Conservation (phyloP, 192 early-diverging fungal genomes). For the Podila verticillata region DNA sequence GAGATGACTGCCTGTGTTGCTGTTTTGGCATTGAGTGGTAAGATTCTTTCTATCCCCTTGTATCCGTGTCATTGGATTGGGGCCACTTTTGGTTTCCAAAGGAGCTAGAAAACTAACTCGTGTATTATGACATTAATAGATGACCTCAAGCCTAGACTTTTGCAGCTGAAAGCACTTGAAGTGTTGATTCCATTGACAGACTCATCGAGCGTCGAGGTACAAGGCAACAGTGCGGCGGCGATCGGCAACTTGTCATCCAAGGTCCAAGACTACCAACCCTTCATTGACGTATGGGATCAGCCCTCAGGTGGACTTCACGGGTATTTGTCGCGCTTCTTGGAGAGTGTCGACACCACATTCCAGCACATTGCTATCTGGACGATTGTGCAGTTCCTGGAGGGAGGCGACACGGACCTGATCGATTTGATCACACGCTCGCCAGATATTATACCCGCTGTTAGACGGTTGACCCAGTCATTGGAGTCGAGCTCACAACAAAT, state of each 20-base stretch:
- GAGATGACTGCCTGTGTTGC: constrained; percentile 90
- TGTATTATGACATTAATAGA: constrained; percentile 43
- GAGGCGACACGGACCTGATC: constrained; percentile 31
- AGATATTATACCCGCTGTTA: constrained; percentile 49
- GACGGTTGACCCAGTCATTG: constrained; percentile 27
- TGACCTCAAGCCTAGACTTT: constrained; percentile 72
- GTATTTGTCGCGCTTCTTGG: constrained; percentile 75
- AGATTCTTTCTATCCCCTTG: neutral
- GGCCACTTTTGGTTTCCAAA: neutral
- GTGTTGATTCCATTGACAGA: constrained; percentile 75
- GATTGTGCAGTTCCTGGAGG: constrained; percentile 81
- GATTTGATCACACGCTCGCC: constrained; percentile 34
- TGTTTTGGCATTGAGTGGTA: constrained; percentile 77
- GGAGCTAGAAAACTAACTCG: neutral
- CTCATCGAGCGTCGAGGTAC: constrained; percentile 69
- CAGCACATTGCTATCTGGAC: constrained; percentile 90
- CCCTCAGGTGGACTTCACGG: constrained; percentile 74
- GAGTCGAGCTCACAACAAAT: constrained; percentile 13
- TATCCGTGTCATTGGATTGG: neutral
- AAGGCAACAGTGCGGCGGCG: constrained; percentile 81
- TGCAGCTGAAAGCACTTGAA: constrained; percentile 68
- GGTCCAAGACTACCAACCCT: constrained; percentile 70
- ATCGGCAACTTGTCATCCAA: constrained; percentile 78
- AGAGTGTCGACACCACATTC: constrained; percentile 72
- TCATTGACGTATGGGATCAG: constrained; percentile 73